phyloP scores from a whole-genome alignment of 371 early-diverging fungal species.

The Amoeboradix gromovi region DNA sequence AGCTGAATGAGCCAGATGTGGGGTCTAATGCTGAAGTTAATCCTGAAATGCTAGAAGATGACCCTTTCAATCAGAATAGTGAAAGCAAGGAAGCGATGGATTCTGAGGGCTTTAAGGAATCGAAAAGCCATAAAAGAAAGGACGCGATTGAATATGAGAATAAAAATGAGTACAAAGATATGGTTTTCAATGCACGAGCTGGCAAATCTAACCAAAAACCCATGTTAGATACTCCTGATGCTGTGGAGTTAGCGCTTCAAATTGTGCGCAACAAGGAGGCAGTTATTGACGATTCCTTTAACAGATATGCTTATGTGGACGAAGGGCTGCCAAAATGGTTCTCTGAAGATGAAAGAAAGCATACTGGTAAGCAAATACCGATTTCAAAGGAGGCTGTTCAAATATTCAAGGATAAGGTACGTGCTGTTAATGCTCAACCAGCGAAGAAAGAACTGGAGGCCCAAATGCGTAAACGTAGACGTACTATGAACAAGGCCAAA shows the following conservation, averaged over 20 bases:
- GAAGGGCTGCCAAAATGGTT: conserved; percentile 71
- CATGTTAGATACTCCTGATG: conserved; percentile 32
- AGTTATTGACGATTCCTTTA: conserved; percentile 61
- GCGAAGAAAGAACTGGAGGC: conserved; percentile 96
- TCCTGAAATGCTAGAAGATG: not conserved
- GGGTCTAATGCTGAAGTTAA: not conserved
- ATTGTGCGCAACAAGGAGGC: conserved; percentile 16
- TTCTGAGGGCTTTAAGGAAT: not conserved
- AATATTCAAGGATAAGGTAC: conserved; percentile 39
- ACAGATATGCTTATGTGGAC: conserved; percentile 59
- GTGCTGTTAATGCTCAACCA: conserved; percentile 69
- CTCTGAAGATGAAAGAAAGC: conserved; percentile 53
- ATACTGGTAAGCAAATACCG: conserved; percentile 43
- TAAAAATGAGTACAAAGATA: not conserved
- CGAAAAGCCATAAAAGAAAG: not conserved
- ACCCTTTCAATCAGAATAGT: no score
- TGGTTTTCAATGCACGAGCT: not conserved
- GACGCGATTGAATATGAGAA: not conserved
- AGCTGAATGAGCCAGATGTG: not conserved
- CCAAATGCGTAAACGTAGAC: conserved; percentile 74
- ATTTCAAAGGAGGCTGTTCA: conserved; percentile 79
- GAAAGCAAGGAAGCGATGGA: no score
- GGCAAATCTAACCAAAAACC: not conserved
- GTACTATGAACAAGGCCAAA: conserved; percentile 16
- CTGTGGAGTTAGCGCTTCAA: conserved; percentile 56